Evolutionary conservation across 768 basidiomycete species (phyloP).

Genomic region (Hypsizygus marmoreus): DNA sequence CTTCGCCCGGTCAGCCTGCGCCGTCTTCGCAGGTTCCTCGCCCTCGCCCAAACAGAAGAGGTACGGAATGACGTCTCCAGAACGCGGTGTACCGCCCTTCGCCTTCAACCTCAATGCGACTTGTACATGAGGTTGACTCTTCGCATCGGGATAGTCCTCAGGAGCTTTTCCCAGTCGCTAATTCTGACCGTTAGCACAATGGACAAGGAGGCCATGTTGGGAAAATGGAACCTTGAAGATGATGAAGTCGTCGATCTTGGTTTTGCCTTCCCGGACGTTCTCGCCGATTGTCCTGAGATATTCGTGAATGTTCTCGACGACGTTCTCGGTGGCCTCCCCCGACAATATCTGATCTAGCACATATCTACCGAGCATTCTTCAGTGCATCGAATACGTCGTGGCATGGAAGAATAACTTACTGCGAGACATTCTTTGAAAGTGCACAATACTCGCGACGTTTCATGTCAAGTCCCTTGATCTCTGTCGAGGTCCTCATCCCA

Average conservation of each 20-base stretch:
- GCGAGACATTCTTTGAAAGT: conserved; percentile 89
- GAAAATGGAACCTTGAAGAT: conserved; percentile 95
- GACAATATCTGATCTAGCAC: conserved; percentile 90
- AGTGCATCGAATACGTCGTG: not conserved
- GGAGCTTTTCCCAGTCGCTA: conserved; percentile 96
- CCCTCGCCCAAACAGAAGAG: conserved; percentile 86
- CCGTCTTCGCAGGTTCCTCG: conserved; percentile 66
- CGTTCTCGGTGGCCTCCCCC: conserved; percentile 86
- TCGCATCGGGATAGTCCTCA: conserved; percentile 95
- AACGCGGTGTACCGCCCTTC: conserved; percentile 75
- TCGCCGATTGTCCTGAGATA: conserved; percentile 79
- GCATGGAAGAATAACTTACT: conserved; percentile 52
- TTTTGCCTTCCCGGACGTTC: conserved; percentile 73
- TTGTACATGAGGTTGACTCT: conserved; percentile 94
- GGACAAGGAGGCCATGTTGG: no score
- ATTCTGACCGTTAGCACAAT: no score
- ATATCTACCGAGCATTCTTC: conserved; percentile 60
- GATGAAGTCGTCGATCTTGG: conserved; percentile 92
- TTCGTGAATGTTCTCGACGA: conserved; percentile 91
- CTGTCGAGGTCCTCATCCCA: conserved; percentile 71
- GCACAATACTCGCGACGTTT: conserved; percentile 95
- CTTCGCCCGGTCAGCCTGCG: conserved; percentile 87
- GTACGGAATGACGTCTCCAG: conserved; percentile 95
- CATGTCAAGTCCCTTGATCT: conserved; percentile 98
- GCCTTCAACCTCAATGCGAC: conserved; percentile 91